These are phyloP conservation scores for Parachaetomium inaequale DNA, from an alignment of 495 filamentous ascomycete species.

Conservation along the genomic window DNA sequence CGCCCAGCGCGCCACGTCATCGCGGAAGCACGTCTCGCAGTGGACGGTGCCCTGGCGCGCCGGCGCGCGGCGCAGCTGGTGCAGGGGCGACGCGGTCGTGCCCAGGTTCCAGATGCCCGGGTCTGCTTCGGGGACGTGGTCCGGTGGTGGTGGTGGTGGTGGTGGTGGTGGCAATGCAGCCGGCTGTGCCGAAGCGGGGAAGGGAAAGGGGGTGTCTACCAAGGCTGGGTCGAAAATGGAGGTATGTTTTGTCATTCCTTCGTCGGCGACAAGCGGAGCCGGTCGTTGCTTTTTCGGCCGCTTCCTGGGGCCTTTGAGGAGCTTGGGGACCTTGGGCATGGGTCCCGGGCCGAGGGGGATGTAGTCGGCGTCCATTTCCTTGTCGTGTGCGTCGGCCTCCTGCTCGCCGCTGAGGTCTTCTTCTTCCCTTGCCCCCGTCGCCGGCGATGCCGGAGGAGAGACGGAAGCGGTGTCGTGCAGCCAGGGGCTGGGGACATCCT, in stretches of 20 bases:
- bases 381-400: conserved; percentile 3
- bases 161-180: not conserved
- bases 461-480: not conserved
- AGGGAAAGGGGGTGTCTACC: not conserved
- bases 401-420: not conserved
- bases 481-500: not conserved
- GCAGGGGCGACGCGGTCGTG: not conserved
- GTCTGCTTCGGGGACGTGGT: not conserved
- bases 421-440: not conserved
- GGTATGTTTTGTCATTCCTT: no score
- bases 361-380: conserved; percentile 3
- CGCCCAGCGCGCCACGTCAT: not conserved
- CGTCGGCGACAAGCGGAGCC: no score
- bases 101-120: not conserved
- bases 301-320: not conserved
- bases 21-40: conserved; percentile 16
- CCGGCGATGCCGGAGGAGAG: no score
- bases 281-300: not conserved
- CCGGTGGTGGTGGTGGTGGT: not conserved
- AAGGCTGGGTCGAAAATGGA: not conserved
- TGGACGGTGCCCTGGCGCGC: not conserved
- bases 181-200: not conserved
- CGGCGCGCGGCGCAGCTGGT: not conserved
- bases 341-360: not conserved
- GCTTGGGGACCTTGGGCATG: not conserved